Percentiles rank a stretch among this genome's conserved stretches.
Conservation (phyloP, 257 asterid species). For the Schizonepeta tenuifolia region DNA sequence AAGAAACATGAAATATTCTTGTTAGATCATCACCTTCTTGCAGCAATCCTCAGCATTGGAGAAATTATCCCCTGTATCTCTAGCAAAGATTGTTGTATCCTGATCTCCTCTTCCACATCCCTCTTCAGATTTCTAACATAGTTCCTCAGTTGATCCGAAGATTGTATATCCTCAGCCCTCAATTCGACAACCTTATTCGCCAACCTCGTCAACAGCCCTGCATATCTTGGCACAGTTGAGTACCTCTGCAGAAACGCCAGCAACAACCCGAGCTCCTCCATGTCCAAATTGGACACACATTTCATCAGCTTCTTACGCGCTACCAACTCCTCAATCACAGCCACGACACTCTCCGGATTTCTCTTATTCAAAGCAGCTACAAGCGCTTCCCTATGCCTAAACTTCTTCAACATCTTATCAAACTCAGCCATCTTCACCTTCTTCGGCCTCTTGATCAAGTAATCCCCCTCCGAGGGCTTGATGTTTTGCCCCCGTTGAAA, state of each 20-base stretch:
- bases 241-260: constrained; percentile 75
- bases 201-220: constrained; percentile 58
- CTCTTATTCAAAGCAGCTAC: constrained; percentile 62
- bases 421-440: constrained; percentile 74
- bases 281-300: constrained; percentile 69
- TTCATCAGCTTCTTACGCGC: constrained; percentile 76
- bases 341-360: constrained; percentile 72
- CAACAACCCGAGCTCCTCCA: constrained; percentile 65
- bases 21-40: constrained; percentile 54
- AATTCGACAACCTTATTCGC: constrained; percentile 69
- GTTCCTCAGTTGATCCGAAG: constrained; percentile 50
- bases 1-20: constrained; percentile 8
- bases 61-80: constrained; percentile 85
- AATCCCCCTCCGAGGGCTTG: constrained; percentile 79
- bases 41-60: constrained; percentile 80
- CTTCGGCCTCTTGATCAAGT: constrained; percentile 60
- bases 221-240: constrained; percentile 73
- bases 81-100: constrained; percentile 71
- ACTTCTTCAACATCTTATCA: constrained; percentile 78
- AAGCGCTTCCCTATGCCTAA: constrained; percentile 83
- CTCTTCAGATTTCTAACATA: constrained; percentile 76
- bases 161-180: constrained; percentile 68
- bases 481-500: constrained; percentile 79
- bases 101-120: constrained; percentile 82
- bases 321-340: constrained; percentile 93